phyloP scores from a whole-genome alignment of 192 early-diverging fungal species.

The Mortierella antarctica region DNA sequence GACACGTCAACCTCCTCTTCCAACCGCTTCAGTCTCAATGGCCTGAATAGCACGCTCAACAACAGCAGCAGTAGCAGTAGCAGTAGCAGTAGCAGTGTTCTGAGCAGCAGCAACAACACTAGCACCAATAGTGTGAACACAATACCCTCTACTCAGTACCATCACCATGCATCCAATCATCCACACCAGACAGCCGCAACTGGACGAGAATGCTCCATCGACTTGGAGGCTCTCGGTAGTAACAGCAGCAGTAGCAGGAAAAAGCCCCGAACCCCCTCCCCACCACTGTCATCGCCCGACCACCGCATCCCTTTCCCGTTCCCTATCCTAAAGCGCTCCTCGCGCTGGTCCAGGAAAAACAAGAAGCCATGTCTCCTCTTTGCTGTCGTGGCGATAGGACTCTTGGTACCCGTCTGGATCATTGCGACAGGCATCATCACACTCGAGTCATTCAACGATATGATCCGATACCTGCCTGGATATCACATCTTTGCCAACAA shows the following conservation, averaged over 20 bases:
- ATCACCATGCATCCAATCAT: background rate
- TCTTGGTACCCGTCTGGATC: slow-evolving; percentile 38
- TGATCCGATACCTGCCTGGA: slow-evolving; percentile 43
- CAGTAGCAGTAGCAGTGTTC: background rate
- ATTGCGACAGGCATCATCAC: slow-evolving; percentile 41
- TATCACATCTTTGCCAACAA: slow-evolving; percentile 50
- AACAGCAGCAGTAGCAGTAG: background rate
- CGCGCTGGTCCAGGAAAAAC: background rate
- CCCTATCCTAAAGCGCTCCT: slow-evolving; percentile 4
- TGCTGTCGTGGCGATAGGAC: slow-evolving; percentile 1
- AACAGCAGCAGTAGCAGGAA: background rate
- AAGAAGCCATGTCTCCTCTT: slow-evolving; percentile 21
- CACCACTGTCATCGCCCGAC: slow-evolving; percentile 13
- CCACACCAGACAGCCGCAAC: background rate
- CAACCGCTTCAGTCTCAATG: slow-evolving; percentile 35
- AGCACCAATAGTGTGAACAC: background rate
- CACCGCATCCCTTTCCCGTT: background rate
- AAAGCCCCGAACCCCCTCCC: slow-evolving; percentile 29
- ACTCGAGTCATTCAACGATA: slow-evolving; percentile 43
- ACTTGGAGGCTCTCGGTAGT: slow-evolving; percentile 23
- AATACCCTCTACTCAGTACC: slow-evolving; percentile 1
- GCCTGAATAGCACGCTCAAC: slow-evolving; percentile 6
- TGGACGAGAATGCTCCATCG: slow-evolving; percentile 3
- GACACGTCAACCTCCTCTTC: slow-evolving; percentile 31
- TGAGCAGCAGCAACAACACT: background rate